A percentile compares a stretch with the other conserved stretches of the same genome.
phyloP scores from a whole-genome alignment of 179 eudicot species.

The Actinidia chinensis region DNA sequence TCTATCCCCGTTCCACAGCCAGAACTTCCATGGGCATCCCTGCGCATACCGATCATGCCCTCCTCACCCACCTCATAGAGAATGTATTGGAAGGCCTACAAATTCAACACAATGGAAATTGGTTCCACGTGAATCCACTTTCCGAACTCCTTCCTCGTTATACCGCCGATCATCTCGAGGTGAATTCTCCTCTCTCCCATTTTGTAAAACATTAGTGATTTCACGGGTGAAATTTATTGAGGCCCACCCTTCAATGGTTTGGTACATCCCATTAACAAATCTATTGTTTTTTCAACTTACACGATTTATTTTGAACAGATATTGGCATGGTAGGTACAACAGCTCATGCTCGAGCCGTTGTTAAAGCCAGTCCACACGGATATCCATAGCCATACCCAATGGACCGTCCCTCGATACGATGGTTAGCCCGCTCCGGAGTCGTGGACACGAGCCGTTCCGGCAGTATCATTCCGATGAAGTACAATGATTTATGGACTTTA shows the following conservation, averaged over 20 bases:
- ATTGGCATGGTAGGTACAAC: slow-evolving; percentile 37
- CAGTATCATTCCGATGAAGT: slow-evolving; percentile 31
- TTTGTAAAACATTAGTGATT: background rate
- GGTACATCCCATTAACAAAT: background rate
- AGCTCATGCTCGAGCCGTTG: slow-evolving; percentile 40
- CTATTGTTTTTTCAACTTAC: background rate
- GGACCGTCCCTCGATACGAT: slow-evolving; percentile 38
- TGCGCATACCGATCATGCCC: slow-evolving; percentile 58
- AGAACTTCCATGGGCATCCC: slow-evolving; percentile 52
- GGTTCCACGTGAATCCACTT: slow-evolving; percentile 44
- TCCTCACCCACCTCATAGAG: slow-evolving; percentile 44
- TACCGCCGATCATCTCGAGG: slow-evolving; percentile 61
- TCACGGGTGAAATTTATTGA: background rate
- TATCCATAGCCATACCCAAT: slow-evolving; percentile 30
- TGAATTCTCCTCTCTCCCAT: slow-evolving; percentile 6
- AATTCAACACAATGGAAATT: slow-evolving; percentile 40
- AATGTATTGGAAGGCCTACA: slow-evolving; percentile 50
- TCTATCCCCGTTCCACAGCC: slow-evolving; percentile 65
- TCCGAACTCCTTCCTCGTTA: slow-evolving; percentile 52
- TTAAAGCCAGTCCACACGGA: slow-evolving; percentile 35
- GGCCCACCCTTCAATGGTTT: no score
- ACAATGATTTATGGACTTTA: no score
- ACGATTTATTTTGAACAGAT: slow-evolving; percentile 21
- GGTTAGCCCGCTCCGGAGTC: slow-evolving; percentile 34
- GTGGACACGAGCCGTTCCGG: slow-evolving; percentile 16